phyloP scores from a whole-genome alignment of 345 rosid genomes.

The Gossypium australe region DNA sequence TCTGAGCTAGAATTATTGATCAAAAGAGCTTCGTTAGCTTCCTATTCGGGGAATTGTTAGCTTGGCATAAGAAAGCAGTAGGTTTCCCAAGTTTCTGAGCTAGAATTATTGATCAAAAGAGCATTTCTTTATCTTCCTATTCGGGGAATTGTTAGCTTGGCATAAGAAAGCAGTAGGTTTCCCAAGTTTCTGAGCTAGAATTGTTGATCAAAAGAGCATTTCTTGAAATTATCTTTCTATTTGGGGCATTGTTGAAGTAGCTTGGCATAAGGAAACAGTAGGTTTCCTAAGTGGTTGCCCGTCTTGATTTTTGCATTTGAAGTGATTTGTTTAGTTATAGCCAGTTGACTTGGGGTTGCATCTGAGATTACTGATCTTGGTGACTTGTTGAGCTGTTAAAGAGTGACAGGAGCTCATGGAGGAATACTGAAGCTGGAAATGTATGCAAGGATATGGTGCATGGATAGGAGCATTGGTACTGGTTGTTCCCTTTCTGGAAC shows the following conservation, averaged over 20 bases:
- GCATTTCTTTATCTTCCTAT: conserved; percentile 3
- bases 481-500: conserved; percentile 53
- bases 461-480: conserved; percentile 44
- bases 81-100: no score
- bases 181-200: no score
- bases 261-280: not conserved
- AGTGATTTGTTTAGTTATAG: conserved; percentile 13
- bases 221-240: no score
- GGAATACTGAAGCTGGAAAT: conserved; percentile 40
- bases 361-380: conserved; percentile 17
- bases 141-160: conserved; percentile 15
- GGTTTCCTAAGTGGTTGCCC: conserved; percentile 13
- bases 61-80: no score
- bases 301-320: conserved; percentile 7
- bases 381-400: conserved; percentile 7
- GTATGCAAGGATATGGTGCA: conserved; percentile 63
- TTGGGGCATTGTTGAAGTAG: no score
- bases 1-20: not conserved
- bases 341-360: conserved; percentile 14
- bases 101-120: conserved; percentile 9
- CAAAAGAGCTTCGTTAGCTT: no score
- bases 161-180: not conserved
- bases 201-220: no score
- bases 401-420: conserved; percentile 29
- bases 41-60: no score